Base-by-base conservation (phyloP, 768 basidiomycete genomes). In the Ramaria sp. region DNA sequence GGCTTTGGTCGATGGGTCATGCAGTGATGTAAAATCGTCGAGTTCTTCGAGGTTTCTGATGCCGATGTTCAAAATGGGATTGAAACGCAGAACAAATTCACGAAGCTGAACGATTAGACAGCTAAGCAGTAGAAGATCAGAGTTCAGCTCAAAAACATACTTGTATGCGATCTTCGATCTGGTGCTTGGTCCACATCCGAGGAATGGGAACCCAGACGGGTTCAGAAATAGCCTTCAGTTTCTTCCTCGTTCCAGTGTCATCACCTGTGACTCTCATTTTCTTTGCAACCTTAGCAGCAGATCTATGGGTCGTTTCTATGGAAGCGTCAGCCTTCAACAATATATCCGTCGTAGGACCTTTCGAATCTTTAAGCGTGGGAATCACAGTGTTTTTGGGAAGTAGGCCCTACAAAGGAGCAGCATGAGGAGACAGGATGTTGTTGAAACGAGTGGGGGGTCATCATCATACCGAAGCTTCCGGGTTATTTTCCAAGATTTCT, bases 61-160 rank as follows among this genome's bases (percentile, higher is more conserved):
- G 49, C 79, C 65, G 42, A 77, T 72, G 27, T 80, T 78, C 61
- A 83, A 67, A 15, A 79, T 55, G 30, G 73, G 70, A 1, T 73
- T 71, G 60, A 90, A 90, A 34, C 88, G 77, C 48, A 86, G 64
- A 11, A 79, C 65, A 65, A 89, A 91, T 68, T 91, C 88, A 57
- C 88, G 81, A 43, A 90, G 83, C 61, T 80, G 72, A 24, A 20
- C 45, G 9, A 27, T 11, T 38, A 17, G 17, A 19, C 39, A 15
- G 4, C n/a, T 11, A 4, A 42, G 27, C 30, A 30, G 17, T 6
- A 51, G 30, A 50, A 12, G n/a, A 22, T 22, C 24, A 33, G 22
- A 34, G 17, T 43, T 43, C 13, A 57, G 19, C 1, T n/a, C 10
- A 33, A 12, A n/a, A 41, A 51, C 59, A 39, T 20, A 64, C 63